These are phyloP conservation scores for Platanus orientalis DNA, from an alignment of 164 flowering plant genomes.

Conservation along the genomic window DNA sequence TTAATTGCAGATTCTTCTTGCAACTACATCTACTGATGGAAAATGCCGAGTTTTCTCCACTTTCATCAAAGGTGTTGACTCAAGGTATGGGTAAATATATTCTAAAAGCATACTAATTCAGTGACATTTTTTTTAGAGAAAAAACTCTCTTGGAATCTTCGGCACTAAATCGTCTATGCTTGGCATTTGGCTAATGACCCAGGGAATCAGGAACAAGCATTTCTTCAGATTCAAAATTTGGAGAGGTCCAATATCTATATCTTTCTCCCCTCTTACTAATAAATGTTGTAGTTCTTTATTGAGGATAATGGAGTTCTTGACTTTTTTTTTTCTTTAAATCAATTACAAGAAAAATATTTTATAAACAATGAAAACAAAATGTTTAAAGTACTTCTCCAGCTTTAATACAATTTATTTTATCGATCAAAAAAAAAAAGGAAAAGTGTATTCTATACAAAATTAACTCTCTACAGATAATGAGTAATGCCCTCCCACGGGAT, in stretches of 20 bases:
- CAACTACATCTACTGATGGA: slow-evolving; percentile 98
- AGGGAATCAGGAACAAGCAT: slow-evolving; percentile 60
- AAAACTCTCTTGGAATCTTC: background rate
- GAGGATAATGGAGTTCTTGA: background rate
- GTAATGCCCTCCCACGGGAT: too few species aligned
- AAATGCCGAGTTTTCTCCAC: slow-evolving; percentile 94
- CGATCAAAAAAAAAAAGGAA: too few species aligned
- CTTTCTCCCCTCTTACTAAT: background rate
- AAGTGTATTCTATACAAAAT: too few species aligned
- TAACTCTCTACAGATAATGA: too few species aligned
- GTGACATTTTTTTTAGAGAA: background rate
- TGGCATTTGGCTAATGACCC: slow-evolving; percentile 21
- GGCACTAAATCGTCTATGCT: background rate
- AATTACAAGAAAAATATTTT: background rate
- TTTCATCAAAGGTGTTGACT: slow-evolving; percentile 93
- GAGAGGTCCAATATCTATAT: slow-evolving; percentile 62
- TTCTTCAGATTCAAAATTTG: slow-evolving; percentile 78
- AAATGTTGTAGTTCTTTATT: background rate
- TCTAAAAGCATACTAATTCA: background rate
- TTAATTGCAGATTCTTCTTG: slow-evolving; percentile 67
- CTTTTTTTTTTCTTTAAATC: background rate
- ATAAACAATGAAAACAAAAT: too few species aligned
- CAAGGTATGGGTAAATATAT: slow-evolving; percentile 42
- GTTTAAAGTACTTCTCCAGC: too few species aligned
- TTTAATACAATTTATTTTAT: too few species aligned